A percentile compares a stretch with the other conserved stretches of the same genome.
Conservation (phyloP, 2,329 filamentous ascomycete species). For the Penicillium paneum region DNA sequence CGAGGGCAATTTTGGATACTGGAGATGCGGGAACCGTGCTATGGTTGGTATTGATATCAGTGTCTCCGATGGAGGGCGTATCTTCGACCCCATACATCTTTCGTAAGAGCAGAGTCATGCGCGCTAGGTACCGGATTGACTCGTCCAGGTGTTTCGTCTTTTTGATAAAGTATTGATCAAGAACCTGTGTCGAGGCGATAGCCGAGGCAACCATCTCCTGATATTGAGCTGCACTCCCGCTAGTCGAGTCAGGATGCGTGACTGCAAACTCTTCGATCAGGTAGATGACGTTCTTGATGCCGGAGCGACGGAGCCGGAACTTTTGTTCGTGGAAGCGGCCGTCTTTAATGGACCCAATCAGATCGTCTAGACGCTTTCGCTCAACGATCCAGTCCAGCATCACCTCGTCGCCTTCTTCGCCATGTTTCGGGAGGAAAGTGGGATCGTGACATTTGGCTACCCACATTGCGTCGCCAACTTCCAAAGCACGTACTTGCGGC, state of each 20-base stretch:
- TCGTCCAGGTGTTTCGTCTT: conserved; percentile 72
- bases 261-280: conserved; percentile 71
- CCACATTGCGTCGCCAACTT: conserved; percentile 76
- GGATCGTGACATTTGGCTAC: conserved; percentile 68
- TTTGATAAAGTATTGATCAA: conserved; percentile 77
- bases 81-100: conserved; percentile 51
- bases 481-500: conserved; percentile 65
- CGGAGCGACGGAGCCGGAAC: conserved; percentile 69
- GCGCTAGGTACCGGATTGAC: conserved; percentile 69
- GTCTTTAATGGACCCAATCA: conserved; percentile 77
- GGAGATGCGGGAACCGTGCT: conserved; percentile 42
- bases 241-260: conserved; percentile 49
- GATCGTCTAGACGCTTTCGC: conserved; percentile 74
- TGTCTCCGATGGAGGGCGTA: not conserved
- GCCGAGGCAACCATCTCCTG: conserved; percentile 68
- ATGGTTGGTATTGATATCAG: conserved; percentile 5
- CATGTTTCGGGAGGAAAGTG: conserved; percentile 53
- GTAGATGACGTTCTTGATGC: conserved; percentile 73
- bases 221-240: conserved; percentile 48
- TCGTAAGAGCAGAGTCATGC: conserved; percentile 67
- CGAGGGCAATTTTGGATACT: conserved; percentile 42
- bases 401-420: conserved; percentile 61
- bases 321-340: conserved; percentile 82
- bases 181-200: conserved; percentile 72
- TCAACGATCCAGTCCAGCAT: conserved; percentile 79